Evolutionary conservation across 108 stramenopile genomes (phyloP).

Genomic region (Cyclostephanos tholiformis): DNA sequence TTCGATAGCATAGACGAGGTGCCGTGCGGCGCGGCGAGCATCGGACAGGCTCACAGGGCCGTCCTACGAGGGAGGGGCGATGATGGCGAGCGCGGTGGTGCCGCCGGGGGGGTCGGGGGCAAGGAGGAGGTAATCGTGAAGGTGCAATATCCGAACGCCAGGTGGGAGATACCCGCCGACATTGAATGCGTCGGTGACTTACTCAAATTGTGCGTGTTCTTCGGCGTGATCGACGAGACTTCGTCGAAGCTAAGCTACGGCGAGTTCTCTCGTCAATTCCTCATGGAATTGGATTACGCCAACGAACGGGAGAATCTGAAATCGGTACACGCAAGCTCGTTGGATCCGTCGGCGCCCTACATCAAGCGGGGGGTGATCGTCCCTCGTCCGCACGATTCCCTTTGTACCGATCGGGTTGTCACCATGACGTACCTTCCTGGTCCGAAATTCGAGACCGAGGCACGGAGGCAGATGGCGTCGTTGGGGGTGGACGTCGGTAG

Average conservation of each 20-base stretch:
- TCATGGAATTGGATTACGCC: constrained; percentile 72
- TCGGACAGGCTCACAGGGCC: constrained; percentile 92
- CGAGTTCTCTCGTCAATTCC: constrained; percentile 76
- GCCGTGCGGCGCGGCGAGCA: constrained; percentile 90
- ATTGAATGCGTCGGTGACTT: constrained; percentile 78
- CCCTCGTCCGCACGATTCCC: constrained; percentile 55
- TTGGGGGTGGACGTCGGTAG: constrained; percentile 68
- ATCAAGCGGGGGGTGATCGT: constrained; percentile 50
- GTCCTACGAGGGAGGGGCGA: constrained; percentile 33
- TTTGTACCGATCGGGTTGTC: constrained; percentile 66
- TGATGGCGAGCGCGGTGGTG: too few relatives aligned
- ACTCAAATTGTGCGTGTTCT: constrained; percentile 66
- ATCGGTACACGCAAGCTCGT: constrained; percentile 57
- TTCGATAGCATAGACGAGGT: constrained; percentile 78
- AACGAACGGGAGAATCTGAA: constrained; percentile 60
- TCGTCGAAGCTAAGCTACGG: constrained; percentile 60
- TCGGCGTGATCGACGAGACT: constrained; percentile 65
- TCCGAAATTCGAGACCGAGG: constrained; percentile 75
- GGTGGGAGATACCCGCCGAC: constrained; percentile 82
- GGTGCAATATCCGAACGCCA: constrained; percentile 91
- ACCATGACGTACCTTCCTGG: constrained; percentile 81
- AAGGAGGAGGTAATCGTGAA: constrained; percentile 87
- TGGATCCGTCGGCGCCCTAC: constrained; percentile 71
- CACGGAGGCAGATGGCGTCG: constrained; percentile 54
- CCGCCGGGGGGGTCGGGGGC: too few relatives aligned